Percentiles rank a stretch among this genome's conserved stretches.
These are phyloP conservation scores for Cryphonectria carpinicola DNA, from an alignment of 2,329 filamentous ascomycete genomes.

Conservation along the genomic window DNA sequence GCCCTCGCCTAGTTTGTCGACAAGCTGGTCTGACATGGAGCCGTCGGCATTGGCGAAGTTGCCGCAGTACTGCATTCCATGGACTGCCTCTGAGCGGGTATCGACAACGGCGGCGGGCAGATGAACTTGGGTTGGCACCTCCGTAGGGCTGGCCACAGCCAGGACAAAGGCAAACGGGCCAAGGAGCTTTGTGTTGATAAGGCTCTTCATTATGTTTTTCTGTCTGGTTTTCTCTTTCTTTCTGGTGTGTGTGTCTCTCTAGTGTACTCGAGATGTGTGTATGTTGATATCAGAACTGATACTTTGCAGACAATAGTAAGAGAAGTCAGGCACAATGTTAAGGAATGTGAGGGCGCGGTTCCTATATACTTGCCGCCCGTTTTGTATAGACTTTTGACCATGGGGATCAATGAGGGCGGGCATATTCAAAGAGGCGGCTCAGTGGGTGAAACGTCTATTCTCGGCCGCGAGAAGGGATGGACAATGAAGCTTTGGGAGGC, in stretches of 20 bases:
- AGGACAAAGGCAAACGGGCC: neutral
- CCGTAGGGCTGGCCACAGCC: neutral
- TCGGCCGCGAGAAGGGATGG: neutral
- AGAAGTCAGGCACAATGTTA: neutral
- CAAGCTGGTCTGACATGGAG: neutral
- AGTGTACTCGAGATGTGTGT: neutral
- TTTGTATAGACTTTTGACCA: neutral
- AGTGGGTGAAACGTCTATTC: neutral
- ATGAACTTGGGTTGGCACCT: neutral
- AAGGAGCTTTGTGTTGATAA: neutral
- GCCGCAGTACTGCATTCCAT: constrained; percentile 12
- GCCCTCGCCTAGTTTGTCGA: constrained; percentile 1
- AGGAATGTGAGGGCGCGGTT: neutral
- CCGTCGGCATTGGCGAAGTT: constrained; percentile 17
- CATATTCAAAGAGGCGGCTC: neutral
- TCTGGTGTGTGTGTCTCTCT: neutral
- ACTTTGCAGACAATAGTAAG: constrained; percentile 22
- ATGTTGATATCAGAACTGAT: neutral
- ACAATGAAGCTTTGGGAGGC: neutral
- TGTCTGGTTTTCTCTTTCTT: neutral
- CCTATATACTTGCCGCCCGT: constrained; percentile 10
- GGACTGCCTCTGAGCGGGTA: neutral
- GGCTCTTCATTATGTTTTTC: neutral
- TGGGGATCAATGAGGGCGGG: neutral
- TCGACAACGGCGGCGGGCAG: neutral